phyloP scores from a whole-genome alignment of 352 stramenopile genomes.

The Phytopythium ostracodes region DNA sequence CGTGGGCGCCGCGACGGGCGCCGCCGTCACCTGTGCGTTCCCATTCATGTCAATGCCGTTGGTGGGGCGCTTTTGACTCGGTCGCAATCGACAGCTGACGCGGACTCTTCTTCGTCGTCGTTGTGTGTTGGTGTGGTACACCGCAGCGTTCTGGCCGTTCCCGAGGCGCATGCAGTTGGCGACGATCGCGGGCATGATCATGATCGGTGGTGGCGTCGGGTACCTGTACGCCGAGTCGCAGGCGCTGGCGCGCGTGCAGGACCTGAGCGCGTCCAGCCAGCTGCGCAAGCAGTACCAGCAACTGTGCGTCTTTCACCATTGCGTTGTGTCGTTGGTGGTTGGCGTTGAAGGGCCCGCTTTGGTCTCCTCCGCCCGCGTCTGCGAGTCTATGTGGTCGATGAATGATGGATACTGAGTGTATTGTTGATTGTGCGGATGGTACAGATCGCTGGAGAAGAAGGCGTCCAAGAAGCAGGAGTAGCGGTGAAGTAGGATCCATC shows the following conservation, averaged over 20 bases:
- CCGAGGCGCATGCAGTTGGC: constrained; percentile 54
- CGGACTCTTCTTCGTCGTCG: background rate
- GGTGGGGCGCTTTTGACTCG: background rate
- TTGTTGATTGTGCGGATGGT: background rate
- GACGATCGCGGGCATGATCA: constrained; percentile 45
- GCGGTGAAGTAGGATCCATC: background rate
- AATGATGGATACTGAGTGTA: background rate
- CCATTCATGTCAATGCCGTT: background rate
- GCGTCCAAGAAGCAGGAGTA: constrained; percentile 42
- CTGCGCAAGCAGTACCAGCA: constrained; percentile 82
- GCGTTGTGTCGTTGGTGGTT: too few relatives aligned
- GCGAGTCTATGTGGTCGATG: background rate
- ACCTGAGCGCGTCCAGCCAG: constrained; percentile 70
- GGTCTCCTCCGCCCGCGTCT: too few relatives aligned
- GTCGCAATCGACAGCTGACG: background rate
- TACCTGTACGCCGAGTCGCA: constrained; percentile 75
- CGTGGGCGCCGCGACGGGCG: constrained; percentile 42
- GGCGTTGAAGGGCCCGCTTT: too few relatives aligned
- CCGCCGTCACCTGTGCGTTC: constrained; percentile 50
- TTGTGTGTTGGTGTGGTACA: background rate
- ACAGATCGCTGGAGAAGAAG: constrained; percentile 63
- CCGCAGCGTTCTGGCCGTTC: constrained; percentile 61
- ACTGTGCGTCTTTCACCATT: constrained; percentile 30
- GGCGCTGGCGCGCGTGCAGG: constrained; percentile 63
- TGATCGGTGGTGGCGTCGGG: constrained; percentile 55